Evolutionary conservation across 179 eudicot genomes (phyloP).

Genomic region (Vitellaria paradoxa): DNA sequence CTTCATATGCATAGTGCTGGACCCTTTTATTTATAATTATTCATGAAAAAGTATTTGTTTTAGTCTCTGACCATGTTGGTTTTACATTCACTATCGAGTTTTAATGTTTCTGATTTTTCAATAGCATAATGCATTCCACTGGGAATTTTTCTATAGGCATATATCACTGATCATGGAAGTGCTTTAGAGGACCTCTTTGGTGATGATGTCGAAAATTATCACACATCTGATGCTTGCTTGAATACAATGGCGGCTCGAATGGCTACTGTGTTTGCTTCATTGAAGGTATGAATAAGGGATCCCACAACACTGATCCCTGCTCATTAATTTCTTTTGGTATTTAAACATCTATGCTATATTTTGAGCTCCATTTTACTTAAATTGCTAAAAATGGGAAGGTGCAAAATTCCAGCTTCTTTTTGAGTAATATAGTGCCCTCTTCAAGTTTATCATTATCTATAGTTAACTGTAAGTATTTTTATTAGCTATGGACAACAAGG

Average conservation of each 20-base stretch:
- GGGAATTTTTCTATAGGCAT: conserved; percentile 43
- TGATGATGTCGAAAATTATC: conserved; percentile 38
- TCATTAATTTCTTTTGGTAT: too few species aligned
- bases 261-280: conserved; percentile 92
- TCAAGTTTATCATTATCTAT: too few species aligned
- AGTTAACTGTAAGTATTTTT: too few species aligned
- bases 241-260: conserved; percentile 72
- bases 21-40: not conserved
- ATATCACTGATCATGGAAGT: conserved; percentile 74
- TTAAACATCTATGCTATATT: too few species aligned
- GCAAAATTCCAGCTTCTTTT: too few species aligned
- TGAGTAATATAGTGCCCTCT: too few species aligned
- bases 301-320: too few species aligned
- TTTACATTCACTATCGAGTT: not conserved
- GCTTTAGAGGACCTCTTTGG: conserved; percentile 79
- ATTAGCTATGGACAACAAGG: too few species aligned
- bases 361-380: too few species aligned
- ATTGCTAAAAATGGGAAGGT: too few species aligned
- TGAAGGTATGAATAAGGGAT: conserved; percentile 54
- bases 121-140: not conserved
- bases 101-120: not conserved
- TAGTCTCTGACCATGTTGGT: not conserved
- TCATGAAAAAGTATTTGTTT: not conserved
- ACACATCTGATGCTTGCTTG: conserved; percentile 59
- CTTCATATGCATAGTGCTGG: too few species aligned